Evolutionary conservation across 371 early-diverging fungal genomes (phyloP).

Genomic region (Polyrhizophydium stewartii): DNA sequence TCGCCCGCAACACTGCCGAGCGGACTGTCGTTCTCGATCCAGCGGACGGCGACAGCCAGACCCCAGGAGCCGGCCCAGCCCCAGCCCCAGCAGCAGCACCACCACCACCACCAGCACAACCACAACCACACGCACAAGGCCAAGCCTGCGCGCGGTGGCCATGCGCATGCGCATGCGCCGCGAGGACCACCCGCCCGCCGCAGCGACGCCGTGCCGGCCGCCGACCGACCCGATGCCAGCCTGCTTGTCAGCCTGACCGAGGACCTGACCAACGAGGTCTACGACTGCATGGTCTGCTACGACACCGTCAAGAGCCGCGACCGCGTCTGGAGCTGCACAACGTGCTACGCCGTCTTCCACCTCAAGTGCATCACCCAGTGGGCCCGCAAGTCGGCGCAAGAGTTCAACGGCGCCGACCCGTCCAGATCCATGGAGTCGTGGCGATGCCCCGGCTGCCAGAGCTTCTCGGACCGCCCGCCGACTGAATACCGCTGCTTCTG

Average conservation of each 20-base stretch:
- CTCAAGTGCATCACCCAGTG: slow-evolving; percentile 41
- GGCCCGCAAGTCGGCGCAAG: slow-evolving; percentile 21
- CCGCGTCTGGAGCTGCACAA: slow-evolving; percentile 77
- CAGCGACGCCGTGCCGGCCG: no score
- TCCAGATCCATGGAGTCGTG: slow-evolving; percentile 38
- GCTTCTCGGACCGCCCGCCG: slow-evolving; percentile 60
- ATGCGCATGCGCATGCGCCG: no score
- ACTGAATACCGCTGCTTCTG: slow-evolving; percentile 82
- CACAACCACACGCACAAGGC: no score
- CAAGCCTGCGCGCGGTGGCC: no score
- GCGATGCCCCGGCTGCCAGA: slow-evolving; percentile 95
- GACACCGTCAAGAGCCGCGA: slow-evolving; percentile 68
- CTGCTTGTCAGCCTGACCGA: slow-evolving; percentile 56
- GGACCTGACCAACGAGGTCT: slow-evolving; percentile 60
- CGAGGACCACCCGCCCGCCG: no score
- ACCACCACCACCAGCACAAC: no score
- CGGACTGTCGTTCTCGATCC: no score
- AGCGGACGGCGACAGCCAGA: no score
- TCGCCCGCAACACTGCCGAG: no score
- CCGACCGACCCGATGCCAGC: slow-evolving; percentile 28
- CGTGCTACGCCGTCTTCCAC: slow-evolving; percentile 90
- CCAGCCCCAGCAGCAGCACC: no score
- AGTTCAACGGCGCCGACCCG: slow-evolving; percentile 16
- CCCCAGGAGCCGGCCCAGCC: no score
- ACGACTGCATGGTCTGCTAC: slow-evolving; percentile 96